Base-by-base conservation (phyloP, 306 rosid species). In the Vicia villosa region DNA sequence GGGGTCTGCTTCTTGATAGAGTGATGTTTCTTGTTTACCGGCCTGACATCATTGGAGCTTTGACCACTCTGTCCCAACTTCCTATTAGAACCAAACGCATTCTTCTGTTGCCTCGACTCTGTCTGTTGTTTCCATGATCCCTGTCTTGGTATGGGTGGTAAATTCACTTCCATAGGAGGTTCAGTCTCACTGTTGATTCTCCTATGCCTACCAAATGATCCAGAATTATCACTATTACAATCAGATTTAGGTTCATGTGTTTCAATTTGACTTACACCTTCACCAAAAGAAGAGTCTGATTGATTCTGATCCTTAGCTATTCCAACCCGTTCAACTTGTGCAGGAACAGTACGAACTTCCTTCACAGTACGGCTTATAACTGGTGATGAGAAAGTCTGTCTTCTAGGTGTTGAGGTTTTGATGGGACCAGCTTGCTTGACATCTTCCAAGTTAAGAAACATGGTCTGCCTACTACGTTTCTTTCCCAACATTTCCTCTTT, bases 371-470 rank as follows among this genome's bases (percentile, higher is more conserved):
- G 92, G 66, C 84, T 88, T 63, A 87, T 75, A 76, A 79, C 40
- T 40, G 95, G 77, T 69, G 98, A 63, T 4, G 87, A 52, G 56
- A 91, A 84, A 55, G 84, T 11, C 73, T 90, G 96, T 73, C 99
- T 94, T 82, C 95, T 85, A 1, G 99, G 99, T 0, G 97, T 94
- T 68, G 96, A 87, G 72, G 92, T 80, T 84, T 94, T 94, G 13
- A 91, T 88, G 52, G 97, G 83, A 45, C 96, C 97, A 45, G 95
- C 99, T 84, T 88, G 85, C 82, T 88, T 94, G 64, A 91, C 99
- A 77, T 94, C 99, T 80, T 94, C 99, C 79, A 94, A 78, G 79
- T 94, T 91, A 72, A 94, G 97, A 82, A 88, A 89, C 92, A 94
- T 75, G 49, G 97, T 94, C 84, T 88, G 96, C 65, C 99, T 91